Evolutionary conservation across 495 filamentous ascomycete species (phyloP), one percentile per base, ranked within the genome.

Genomic region (Rhizodiscina lignyota): DNA sequence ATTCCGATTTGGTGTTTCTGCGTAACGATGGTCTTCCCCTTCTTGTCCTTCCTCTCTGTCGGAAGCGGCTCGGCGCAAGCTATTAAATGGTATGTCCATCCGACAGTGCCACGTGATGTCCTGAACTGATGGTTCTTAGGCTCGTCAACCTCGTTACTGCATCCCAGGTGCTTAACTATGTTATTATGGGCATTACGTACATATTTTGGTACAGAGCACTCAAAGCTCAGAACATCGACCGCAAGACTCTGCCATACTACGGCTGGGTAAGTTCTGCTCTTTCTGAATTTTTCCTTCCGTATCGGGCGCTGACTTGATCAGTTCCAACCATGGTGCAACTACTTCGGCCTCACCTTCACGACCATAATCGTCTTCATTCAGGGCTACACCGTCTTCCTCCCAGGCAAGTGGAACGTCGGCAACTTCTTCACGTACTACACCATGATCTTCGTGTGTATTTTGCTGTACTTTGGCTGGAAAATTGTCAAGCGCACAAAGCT

Each of bases 381-480:
- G 40, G 72, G 72, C 8, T 77, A 75, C 36, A 41, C 54, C 2
- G 43, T 54, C 0, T 77, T 70, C 50, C 47, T 58, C 18, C 68
- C 67, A 0, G n/a, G n/a, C n/a, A n/a, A n/a, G n/a, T 75, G 62
- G 57, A 47, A 52, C 27, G 42, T 64, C 5, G 56, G 56, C 3
- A 38, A 47, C 45, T 79, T 77, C 51, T 64, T 78, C 45, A 59
- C 59, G 2, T 64, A 60, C 32, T 78, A 79, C 48, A 42, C 36
- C 17, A 45, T 44, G 46, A 27, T 38, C 5, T 30, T 32, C 17
- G 55, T 72, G 21, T 60, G 67, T 30, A 63, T 65, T 5, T 56
- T 75, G 39, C 63, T 71, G 27, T 72, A 61, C 48, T 50, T 61
- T 29, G 53, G 44, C 34, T 77, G 72, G 72, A 79, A 79, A 53